Evolutionary conservation across 2,329 filamentous ascomycete species (phyloP).

Genomic region (Colletotrichum limetticola): DNA sequence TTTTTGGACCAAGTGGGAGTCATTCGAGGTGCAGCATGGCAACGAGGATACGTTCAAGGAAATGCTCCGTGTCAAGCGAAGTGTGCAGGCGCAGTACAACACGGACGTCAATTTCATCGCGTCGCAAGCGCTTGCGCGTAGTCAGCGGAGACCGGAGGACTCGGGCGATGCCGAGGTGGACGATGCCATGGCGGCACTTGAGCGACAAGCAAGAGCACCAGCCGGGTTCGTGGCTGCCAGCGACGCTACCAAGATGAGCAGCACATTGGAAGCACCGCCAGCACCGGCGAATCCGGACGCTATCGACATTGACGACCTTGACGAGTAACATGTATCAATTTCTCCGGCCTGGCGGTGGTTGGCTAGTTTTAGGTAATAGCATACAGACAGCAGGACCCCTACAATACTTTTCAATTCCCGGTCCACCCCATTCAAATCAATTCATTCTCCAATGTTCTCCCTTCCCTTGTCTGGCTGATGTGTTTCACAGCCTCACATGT

Average conservation of each 20-base stretch:
- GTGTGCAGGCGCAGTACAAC: constrained; percentile 97
- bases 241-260: constrained; percentile 72
- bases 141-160: constrained; percentile 68
- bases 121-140: constrained; percentile 89
- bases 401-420: background rate
- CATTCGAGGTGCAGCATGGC: constrained; percentile 96
- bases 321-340: constrained; percentile 59
- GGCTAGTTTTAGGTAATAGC: constrained; percentile 18
- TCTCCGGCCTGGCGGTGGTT: constrained; percentile 3
- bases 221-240: constrained; percentile 92
- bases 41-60: constrained; percentile 99
- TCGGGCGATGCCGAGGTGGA: constrained; percentile 59
- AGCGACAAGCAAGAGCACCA: constrained; percentile 88
- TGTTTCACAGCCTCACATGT: background rate
- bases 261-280: constrained; percentile 53
- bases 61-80: constrained; percentile 97
- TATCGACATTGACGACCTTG: constrained; percentile 81
- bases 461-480: background rate
- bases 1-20: constrained; percentile 98
- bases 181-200: constrained; percentile 90
- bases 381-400: constrained; percentile 15
- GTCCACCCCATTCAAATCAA: constrained; percentile 5
- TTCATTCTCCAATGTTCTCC: background rate
- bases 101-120: constrained; percentile 99
- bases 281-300: constrained; percentile 82